A percentile compares a stretch with the other conserved stretches of the same genome.
Conservation (phyloP, 345 rosid genomes). For the Zanthoxylum bungeanum region DNA sequence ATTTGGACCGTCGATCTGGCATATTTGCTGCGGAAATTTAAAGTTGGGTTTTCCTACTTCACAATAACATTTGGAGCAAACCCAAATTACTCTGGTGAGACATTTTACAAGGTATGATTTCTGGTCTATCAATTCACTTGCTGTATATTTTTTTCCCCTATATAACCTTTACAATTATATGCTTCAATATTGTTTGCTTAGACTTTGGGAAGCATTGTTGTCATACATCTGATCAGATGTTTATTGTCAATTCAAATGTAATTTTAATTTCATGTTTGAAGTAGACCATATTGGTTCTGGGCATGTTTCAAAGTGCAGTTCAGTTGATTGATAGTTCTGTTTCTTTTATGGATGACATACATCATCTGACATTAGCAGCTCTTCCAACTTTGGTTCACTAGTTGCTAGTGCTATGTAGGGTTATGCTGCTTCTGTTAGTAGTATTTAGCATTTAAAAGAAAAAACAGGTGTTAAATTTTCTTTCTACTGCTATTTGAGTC, state of each 20-base stretch:
- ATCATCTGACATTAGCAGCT: neutral
- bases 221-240: neutral
- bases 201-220: neutral
- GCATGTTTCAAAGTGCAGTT: neutral
- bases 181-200: neutral
- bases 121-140: conserved; percentile 4
- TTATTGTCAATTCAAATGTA: neutral
- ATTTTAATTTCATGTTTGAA: neutral
- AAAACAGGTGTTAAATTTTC: neutral
- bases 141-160: neutral
- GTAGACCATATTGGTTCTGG: neutral
- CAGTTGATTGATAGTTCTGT: neutral
- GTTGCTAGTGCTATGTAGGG: neutral
- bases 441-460: neutral
- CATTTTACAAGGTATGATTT: conserved; percentile 72
- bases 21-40: conserved; percentile 66
- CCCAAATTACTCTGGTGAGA: conserved; percentile 79
- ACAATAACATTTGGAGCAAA: conserved; percentile 90
- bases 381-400: neutral
- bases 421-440: neutral
- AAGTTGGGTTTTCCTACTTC: conserved; percentile 74
- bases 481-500: neutral
- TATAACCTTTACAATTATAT: neutral
- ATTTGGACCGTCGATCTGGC: conserved; percentile 96
- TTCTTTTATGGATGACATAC: neutral